A percentile compares a stretch with the other conserved stretches of the same genome.
Conservation (phyloP, 495 filamentous ascomycete species). For the Lophiotrema nucula region DNA sequence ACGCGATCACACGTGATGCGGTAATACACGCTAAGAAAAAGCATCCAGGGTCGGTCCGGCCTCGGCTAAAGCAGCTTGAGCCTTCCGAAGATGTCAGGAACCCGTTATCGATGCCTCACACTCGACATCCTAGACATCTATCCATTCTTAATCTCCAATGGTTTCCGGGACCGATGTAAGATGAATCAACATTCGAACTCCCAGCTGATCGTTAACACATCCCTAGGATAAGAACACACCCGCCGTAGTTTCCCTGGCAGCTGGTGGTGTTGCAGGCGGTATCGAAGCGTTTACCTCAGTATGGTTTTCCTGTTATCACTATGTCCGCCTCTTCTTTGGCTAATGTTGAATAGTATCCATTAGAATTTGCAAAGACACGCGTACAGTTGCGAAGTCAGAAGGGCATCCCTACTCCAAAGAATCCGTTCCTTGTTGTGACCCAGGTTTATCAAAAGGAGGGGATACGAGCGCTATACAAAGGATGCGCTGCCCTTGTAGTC, state of each 20-base stretch:
- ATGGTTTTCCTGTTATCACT: neutral
- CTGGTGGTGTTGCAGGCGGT: conserved; percentile 57
- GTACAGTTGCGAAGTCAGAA: conserved; percentile 56
- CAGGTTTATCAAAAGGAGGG: conserved; percentile 56
- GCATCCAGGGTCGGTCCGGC: too few species aligned
- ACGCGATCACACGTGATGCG: neutral
- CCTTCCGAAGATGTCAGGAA: neutral
- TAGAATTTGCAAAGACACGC: conserved; percentile 67
- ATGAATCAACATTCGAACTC: neutral
- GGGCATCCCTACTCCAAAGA: conserved; percentile 45
- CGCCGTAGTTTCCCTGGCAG: conserved; percentile 49
- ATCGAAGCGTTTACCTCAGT: conserved; percentile 56
- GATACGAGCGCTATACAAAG: conserved; percentile 59
- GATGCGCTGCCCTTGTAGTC: conserved; percentile 60
- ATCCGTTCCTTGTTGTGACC: conserved; percentile 55
- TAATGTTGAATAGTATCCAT: conserved; percentile 52
- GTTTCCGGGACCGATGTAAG: conserved; percentile 25
- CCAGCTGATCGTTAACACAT: neutral
- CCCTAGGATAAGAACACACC: conserved; percentile 39
- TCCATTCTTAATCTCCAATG: conserved; percentile 17
- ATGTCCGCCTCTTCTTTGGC: neutral
- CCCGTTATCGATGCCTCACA: neutral
- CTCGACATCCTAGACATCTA: conserved; percentile 1
- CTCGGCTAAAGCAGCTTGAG: neutral
- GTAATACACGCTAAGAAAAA: neutral